Conservation (phyloP, 2,329 filamentous ascomycete species). For the Neospermospora avenae region DNA sequence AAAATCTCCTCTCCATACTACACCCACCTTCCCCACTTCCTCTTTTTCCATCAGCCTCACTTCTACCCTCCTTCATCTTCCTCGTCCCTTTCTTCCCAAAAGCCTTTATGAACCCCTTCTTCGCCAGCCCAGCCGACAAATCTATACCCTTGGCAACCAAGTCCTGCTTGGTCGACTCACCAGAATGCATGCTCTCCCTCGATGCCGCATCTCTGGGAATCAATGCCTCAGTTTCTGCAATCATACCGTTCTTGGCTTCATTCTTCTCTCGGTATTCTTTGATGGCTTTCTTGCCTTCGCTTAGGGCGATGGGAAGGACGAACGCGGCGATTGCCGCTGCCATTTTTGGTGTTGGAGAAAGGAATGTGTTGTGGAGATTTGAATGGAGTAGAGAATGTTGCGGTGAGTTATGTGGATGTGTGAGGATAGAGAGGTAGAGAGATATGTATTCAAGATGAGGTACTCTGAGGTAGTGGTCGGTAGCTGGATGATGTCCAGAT, state of each 20-base stretch:
- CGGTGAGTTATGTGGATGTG: too few relatives aligned
- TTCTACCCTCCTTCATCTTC: neutral
- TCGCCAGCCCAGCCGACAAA: neutral
- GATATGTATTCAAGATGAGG: too few relatives aligned
- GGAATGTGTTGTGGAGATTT: too few relatives aligned
- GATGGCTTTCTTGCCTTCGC: neutral
- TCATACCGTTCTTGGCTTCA: neutral
- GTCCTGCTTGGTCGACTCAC: neutral
- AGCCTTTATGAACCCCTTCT: neutral
- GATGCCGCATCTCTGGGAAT: neutral
- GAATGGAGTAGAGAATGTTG: too few relatives aligned
- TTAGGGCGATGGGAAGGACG: neutral
- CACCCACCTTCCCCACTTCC: neutral
- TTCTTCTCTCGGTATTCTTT: neutral
- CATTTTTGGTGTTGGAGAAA: neutral
- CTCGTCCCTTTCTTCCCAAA: neutral
- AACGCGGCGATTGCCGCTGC: neutral
- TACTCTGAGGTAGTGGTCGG: too few relatives aligned
- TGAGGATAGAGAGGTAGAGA: too few relatives aligned
- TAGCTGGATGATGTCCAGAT: too few relatives aligned
- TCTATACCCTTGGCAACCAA: neutral
- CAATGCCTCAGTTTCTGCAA: neutral
- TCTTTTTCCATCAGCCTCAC: neutral
- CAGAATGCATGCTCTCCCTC: neutral
- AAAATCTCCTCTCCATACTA: neutral